A percentile compares a stretch with the other conserved stretches of the same genome.
Evolutionary conservation across 1,139 yeast genomes (phyloP).

Genomic region (Wickerhamiella pararugosa): DNA sequence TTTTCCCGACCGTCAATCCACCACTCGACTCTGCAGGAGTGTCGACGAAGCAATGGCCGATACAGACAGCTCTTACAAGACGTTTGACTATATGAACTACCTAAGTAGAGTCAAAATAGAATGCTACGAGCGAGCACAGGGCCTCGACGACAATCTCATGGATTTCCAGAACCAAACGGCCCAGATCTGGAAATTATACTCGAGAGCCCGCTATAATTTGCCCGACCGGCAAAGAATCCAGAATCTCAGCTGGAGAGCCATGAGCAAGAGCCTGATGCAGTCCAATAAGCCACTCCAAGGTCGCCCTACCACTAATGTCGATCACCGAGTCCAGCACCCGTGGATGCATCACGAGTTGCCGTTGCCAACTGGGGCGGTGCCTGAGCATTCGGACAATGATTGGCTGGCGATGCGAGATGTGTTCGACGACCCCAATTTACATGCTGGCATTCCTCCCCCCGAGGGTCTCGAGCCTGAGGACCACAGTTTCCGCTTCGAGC

Average conservation of each 20-base stretch:
- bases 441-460: background rate
- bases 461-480: background rate
- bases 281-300: background rate
- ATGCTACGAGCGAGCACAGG: no score
- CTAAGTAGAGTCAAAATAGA: no score
- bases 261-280: slow-evolving; percentile 26
- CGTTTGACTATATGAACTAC: no score
- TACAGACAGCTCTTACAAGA: no score
- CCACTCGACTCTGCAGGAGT: no score
- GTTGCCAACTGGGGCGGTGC: no score
- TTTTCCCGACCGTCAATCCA: no score
- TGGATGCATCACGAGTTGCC: background rate
- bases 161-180: slow-evolving; percentile 33
- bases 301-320: background rate
- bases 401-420: no score
- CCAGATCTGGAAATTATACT: slow-evolving; percentile 67
- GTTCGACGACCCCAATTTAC: no score
- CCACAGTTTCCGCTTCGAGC: slow-evolving; percentile 15
- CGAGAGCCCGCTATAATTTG: slow-evolving; percentile 59
- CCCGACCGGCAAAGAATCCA: slow-evolving; percentile 68
- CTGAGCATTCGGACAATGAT: no score
- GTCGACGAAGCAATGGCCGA: no score
- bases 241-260: slow-evolving; percentile 75
- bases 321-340: background rate
- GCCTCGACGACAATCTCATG: background rate